Conservation (phyloP, 2,329 filamentous ascomycete genomes). For the Pestalotiopsis sp. region DNA sequence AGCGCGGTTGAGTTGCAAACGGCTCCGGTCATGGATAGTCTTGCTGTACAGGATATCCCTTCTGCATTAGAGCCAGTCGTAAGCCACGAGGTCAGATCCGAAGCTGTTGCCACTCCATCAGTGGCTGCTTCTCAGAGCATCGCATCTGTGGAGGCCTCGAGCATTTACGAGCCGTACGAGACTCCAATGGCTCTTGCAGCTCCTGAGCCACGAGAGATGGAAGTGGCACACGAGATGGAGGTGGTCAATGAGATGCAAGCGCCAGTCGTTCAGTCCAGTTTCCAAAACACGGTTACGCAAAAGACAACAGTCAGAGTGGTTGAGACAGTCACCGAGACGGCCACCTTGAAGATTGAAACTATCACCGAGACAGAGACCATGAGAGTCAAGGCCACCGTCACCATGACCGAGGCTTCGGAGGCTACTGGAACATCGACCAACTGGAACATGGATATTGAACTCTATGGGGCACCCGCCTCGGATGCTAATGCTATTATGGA, state of each 20-base stretch:
- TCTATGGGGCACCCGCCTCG: background rate
- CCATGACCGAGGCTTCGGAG: slow-evolving; percentile 5
- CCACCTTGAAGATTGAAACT: slow-evolving; percentile 20
- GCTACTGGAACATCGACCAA: background rate
- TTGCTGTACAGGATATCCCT: slow-evolving; percentile 14
- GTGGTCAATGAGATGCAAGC: slow-evolving; percentile 8
- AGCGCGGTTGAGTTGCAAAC: slow-evolving; percentile 27
- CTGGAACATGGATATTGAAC: background rate
- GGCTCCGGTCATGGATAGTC: slow-evolving; percentile 17
- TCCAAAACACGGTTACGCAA: slow-evolving; percentile 25
- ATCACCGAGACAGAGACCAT: slow-evolving; percentile 36
- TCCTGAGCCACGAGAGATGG: slow-evolving; percentile 17
- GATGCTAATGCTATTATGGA: background rate
- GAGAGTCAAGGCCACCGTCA: slow-evolving; percentile 25
- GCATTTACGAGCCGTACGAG: slow-evolving; percentile 7
- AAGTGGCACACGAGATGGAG: slow-evolving; percentile 11
- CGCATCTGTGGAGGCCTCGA: background rate
- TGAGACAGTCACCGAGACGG: slow-evolving; percentile 35
- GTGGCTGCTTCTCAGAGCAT: background rate
- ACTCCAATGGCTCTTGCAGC: background rate
- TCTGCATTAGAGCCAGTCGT: background rate
- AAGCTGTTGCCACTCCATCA: background rate
- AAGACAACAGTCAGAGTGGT: slow-evolving; percentile 35
- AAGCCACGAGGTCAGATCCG: background rate
- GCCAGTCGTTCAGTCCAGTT: slow-evolving; percentile 21